Evolutionary conservation across 1,284 basidiomycete species (phyloP), one percentile per base, ranked within the genome.

Genomic region (Ceratobasidium sp.): DNA sequence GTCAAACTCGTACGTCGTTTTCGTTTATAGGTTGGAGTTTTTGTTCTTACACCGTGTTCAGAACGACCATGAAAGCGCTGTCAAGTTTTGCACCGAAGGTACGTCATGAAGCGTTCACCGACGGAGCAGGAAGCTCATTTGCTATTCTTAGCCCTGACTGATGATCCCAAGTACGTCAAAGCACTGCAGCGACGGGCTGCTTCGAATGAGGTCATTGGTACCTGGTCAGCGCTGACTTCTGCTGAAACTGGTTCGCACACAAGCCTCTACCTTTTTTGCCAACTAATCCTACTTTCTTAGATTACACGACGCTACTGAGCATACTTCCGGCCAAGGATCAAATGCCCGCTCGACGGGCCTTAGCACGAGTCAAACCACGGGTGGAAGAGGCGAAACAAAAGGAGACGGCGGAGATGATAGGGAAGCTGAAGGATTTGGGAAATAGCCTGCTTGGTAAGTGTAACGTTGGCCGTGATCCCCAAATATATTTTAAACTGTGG

Each of bases 351-450:
- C 82, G 82, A 67, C 81, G 80, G 20, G 80, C 84, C 5, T 80
- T 93, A 13, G 77, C 76, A 1, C 76, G 77, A 0, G 77, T 97
- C 3, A 88, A 90, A 54, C 87, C 87, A 38, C 85, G 89, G 4
- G 79, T 90, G 25, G 87, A 90, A 73, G 83, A 81, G 8, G 90
- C 91, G 27, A 93, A 94, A 78, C 91, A 95, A 77, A 84, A 82
- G 73, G 96, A 99, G 78, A 96, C 93, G 69, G 86, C 85, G 8
- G 96, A 98, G 78, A 96, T 98, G 93, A 73, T 98, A 74, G 86
- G 82, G 70, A 98, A 99, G 79, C 79, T 99, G 67, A 98, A 99
- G 78, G 93, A 91, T 1, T 78, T 99, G 4, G 96, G 96, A 0
- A 94, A 99, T 76, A 92, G 84, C 64, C 82, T 99, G 47, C 82